A percentile compares a stretch with the other conserved stretches of the same genome.
Conservation (phyloP, 495 filamentous ascomycete species). For the Paragyromitra xinjiangensis region DNA sequence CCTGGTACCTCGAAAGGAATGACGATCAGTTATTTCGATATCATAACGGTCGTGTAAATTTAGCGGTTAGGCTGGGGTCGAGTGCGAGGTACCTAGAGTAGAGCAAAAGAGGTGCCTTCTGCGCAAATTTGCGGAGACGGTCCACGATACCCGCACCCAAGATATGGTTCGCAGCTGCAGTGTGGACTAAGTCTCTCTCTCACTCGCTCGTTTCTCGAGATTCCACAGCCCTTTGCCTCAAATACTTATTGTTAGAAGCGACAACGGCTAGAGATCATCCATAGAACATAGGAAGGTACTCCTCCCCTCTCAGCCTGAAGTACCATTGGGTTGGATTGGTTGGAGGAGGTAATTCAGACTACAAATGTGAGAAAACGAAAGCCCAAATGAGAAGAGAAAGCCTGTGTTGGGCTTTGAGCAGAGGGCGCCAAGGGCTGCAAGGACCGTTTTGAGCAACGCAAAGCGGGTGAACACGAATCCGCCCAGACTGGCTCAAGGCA, state of each 20-base stretch:
- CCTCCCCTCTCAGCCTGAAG: not conserved
- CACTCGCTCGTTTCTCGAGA: conserved; percentile 31
- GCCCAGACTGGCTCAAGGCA: conserved; percentile 44
- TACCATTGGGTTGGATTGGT: conserved; percentile 13
- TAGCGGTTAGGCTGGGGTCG: not conserved
- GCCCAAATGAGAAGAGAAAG: conserved; percentile 32
- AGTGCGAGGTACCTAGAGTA: conserved; percentile 31
- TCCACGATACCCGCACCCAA: conserved; percentile 39
- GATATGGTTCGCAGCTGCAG: conserved; percentile 35
- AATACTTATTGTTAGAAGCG: conserved; percentile 49
- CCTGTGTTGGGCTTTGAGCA: conserved; percentile 25
- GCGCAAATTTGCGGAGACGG: conserved; percentile 24
- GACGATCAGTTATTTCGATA: conserved; percentile 3
- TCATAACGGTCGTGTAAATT: conserved; percentile 1
- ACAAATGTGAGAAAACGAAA: conserved; percentile 27
- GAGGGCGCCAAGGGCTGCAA: conserved; percentile 36
- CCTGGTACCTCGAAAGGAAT: not conserved
- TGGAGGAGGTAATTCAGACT: conserved; percentile 1
- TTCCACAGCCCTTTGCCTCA: conserved; percentile 25
- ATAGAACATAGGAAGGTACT: conserved; percentile 1
- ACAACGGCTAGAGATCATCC: conserved; percentile 6
- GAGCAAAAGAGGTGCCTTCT: conserved; percentile 25
- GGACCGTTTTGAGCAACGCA: conserved; percentile 51
- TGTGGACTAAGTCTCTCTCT: conserved; percentile 6
- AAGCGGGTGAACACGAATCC: conserved; percentile 55